Conservation (phyloP, 1,139 yeast species). For the Starmera stellimalicola region DNA sequence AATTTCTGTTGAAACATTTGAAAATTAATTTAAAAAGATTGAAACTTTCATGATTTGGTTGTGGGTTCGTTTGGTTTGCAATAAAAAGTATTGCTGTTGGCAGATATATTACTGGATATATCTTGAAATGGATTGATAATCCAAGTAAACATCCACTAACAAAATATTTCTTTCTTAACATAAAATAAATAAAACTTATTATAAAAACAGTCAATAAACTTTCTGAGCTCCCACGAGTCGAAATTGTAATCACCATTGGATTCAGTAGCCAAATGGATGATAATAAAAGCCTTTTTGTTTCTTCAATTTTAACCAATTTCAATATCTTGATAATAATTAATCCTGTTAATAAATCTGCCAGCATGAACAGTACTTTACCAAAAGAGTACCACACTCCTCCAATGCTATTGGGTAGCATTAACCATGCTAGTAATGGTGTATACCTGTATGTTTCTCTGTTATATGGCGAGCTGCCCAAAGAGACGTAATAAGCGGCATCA, state of each 20-base stretch:
- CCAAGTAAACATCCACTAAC: constrained; percentile 67
- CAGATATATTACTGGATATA: constrained; percentile 77
- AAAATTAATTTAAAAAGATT: constrained; percentile 4
- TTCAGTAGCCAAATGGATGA: constrained; percentile 76
- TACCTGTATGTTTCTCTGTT: constrained; percentile 82
- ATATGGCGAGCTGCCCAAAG: constrained; percentile 62
- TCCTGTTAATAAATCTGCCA: constrained; percentile 80
- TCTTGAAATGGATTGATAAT: constrained; percentile 76
- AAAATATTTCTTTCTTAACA: constrained; percentile 26
- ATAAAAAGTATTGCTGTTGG: constrained; percentile 16
- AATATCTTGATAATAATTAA: constrained; percentile 44
- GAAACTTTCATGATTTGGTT: constrained; percentile 4
- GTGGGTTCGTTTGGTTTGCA: background rate
- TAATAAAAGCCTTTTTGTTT: constrained; percentile 29
- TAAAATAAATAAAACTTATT: constrained; percentile 45
- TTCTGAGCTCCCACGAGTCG: constrained; percentile 91
- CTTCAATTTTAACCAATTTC: constrained; percentile 19
- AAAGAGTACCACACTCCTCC: constrained; percentile 35
- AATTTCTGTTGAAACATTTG: constrained; percentile 13
- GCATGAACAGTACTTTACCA: constrained; percentile 71
- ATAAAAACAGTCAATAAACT: constrained; percentile 77
- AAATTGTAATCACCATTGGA: constrained; percentile 91
- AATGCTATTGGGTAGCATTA: constrained; percentile 48
- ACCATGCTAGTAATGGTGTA: constrained; percentile 85
- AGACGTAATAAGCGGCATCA: constrained; percentile 78